Base-by-base conservation (phyloP, 306 rosid genomes). In the Cyamopsis tetragonoloba region DNA sequence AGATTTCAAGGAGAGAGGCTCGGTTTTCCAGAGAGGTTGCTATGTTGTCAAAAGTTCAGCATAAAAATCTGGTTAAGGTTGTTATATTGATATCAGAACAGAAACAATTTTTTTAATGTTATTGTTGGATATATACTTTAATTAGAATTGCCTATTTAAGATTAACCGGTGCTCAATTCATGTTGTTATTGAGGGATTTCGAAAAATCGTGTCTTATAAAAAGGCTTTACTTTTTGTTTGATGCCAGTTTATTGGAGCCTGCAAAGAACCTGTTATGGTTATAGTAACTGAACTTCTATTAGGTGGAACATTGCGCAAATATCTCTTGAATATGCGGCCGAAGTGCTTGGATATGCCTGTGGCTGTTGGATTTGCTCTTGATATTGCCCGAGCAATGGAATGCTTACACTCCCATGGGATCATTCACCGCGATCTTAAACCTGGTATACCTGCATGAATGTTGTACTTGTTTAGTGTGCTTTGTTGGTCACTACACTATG, bases 231-330 rank as follows among this genome's bases (percentile, higher is more conserved):
- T 54, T 53, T 70, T 53, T 76, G 67, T 41, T 46, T 78, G 68
- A 70, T 77, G 43, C 67, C 83, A 92, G 96, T 92, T 92, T 74
- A 87, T 89, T 80, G 98, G 98, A 17, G 98, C 98, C 75, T 92
- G 98, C 81, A 92, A 92, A 65, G 92, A 89, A 74, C 96, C 98
- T 57, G 77, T 92, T 62, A 92, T 89, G 98, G 98, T 92, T 38
- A 89, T 92, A 77, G 98, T 92, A 46, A 92, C 96, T 14, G 98
- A 92, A 80, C 86, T 92, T 79, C 92, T 92, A 43, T 71, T 77
- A 51, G 98, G 96, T 5, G 96, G 95, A 70, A 92, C 98, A 1
- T 73, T 92, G 82, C 96, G 96, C 62, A 92, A 87, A 79, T 81
- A 73, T 78, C 83, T 92, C 72, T 66, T 86, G 88, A 82, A 66